A percentile compares a stretch with the other conserved stretches of the same genome.
phyloP scores from a whole-genome alignment of 192 early-diverging fungal genomes.

The Coemansia asiatica region DNA sequence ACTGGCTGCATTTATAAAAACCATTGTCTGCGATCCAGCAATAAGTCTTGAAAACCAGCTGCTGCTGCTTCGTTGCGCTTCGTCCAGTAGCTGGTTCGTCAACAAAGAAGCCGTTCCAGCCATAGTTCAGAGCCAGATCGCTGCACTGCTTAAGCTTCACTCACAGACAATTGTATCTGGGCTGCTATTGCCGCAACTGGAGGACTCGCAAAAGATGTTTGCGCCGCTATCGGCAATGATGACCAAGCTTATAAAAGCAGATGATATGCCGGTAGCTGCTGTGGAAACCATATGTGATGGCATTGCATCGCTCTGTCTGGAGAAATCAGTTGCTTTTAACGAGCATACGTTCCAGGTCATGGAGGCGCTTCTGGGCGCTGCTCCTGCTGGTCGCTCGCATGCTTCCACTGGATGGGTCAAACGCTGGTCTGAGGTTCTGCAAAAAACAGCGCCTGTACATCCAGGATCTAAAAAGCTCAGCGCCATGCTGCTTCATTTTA shows the following conservation, averaged over 20 bases:
- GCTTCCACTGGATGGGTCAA: constrained; percentile 10
- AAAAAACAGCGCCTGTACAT: constrained; percentile 4
- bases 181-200: constrained; percentile 23
- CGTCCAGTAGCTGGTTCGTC: constrained; percentile 15
- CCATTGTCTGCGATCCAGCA: constrained; percentile 16
- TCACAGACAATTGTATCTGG: constrained; percentile 19
- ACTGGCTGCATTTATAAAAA: constrained; percentile 20
- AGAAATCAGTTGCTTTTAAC: background rate
- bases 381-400: constrained; percentile 7
- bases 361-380: constrained; percentile 28
- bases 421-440: constrained; percentile 28
- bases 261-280: constrained; percentile 14
- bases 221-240: constrained; percentile 19
- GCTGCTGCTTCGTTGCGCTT: constrained; percentile 20
- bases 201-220: constrained; percentile 11
- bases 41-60: constrained; percentile 42
- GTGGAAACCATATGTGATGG: constrained; percentile 18
- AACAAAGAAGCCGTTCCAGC: constrained; percentile 35
- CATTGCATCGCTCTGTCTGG: constrained; percentile 4
- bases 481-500: constrained; percentile 37
- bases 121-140: constrained; percentile 32
- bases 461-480: constrained; percentile 34
- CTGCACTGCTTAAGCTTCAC: constrained; percentile 16
- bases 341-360: constrained; percentile 24
- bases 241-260: constrained; percentile 26